Conservation (phyloP, 768 basidiomycete species). For the Mycena rebaudengoi region DNA sequence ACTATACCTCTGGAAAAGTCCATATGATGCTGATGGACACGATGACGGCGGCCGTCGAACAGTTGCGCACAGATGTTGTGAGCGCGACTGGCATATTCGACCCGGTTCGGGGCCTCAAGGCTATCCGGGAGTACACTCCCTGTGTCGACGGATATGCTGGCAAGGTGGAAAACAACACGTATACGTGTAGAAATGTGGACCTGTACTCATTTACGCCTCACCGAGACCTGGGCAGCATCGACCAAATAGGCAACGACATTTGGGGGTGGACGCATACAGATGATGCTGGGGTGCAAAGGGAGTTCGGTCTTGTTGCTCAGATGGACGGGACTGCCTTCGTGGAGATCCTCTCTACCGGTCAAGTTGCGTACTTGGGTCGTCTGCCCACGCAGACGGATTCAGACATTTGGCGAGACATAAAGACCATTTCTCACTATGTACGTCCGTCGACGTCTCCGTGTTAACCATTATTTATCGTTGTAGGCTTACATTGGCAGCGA, state of each 20-base stretch:
- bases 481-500: conserved; percentile 40
- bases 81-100: conserved; percentile 18
- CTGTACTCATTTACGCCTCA: conserved; percentile 25
- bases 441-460: too few relatives aligned
- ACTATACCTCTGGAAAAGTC: conserved; percentile 24
- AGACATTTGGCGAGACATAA: conserved; percentile 38
- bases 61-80: conserved; percentile 11
- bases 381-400: conserved; percentile 31
- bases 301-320: conserved; percentile 23
- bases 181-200: conserved; percentile 21
- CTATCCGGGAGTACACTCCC: conserved; percentile 16
- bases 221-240: conserved; percentile 9
- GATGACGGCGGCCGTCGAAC: conserved; percentile 20
- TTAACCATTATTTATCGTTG: too few relatives aligned
- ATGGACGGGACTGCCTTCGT: conserved; percentile 26
- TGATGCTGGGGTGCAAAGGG: conserved; percentile 6
- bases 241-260: conserved; percentile 18
- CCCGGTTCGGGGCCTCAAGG: conserved; percentile 9
- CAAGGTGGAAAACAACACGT: conserved; percentile 8
- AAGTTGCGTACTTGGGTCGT: conserved; percentile 33
- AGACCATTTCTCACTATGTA: conserved; percentile 33
- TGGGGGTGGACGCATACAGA: conserved; percentile 23
- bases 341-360: conserved; percentile 18
- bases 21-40: conserved; percentile 24
- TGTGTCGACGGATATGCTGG: conserved; percentile 19